Percentiles rank a stretch among this genome's conserved stretches.
Evolutionary conservation across 345 rosid genomes (phyloP).

Genomic region (Angophora floribunda): DNA sequence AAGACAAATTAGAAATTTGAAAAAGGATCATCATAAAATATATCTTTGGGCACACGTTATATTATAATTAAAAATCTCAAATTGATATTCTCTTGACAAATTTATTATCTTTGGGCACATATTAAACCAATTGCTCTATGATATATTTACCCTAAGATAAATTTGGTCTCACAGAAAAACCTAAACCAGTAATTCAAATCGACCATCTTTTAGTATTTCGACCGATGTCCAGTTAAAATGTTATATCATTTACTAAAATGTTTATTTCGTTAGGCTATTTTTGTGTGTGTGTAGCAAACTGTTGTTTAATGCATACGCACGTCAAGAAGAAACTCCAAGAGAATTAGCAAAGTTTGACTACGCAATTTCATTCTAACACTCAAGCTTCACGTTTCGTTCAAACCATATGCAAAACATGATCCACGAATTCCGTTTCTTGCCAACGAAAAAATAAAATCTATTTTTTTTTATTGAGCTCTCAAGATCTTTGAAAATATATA

Average conservation of each 20-base stretch:
- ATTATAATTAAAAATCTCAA: background rate
- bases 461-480: background rate
- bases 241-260: background rate
- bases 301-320: background rate
- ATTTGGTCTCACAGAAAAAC: rapidly evolving
- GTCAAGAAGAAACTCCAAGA: background rate
- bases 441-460: background rate
- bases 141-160: background rate
- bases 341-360: background rate
- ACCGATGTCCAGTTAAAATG: background rate
- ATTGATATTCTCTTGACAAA: background rate
- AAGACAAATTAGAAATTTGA: rapidly evolving
- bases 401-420: background rate
- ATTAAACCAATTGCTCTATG: rapidly evolving
- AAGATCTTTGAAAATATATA: background rate
- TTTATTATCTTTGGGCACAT: no score
- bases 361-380: background rate
- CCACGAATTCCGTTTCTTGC: background rate
- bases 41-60: no score
- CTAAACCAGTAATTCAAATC: rapidly evolving
- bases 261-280: background rate
- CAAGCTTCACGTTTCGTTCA: background rate
- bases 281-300: rapidly evolving
- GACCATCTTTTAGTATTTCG: background rate
- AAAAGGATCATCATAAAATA: no score